Evolutionary conservation across 2,329 filamentous ascomycete species (phyloP), one percentile per base, ranked within the genome.

Genomic region (Eutypa lata): DNA sequence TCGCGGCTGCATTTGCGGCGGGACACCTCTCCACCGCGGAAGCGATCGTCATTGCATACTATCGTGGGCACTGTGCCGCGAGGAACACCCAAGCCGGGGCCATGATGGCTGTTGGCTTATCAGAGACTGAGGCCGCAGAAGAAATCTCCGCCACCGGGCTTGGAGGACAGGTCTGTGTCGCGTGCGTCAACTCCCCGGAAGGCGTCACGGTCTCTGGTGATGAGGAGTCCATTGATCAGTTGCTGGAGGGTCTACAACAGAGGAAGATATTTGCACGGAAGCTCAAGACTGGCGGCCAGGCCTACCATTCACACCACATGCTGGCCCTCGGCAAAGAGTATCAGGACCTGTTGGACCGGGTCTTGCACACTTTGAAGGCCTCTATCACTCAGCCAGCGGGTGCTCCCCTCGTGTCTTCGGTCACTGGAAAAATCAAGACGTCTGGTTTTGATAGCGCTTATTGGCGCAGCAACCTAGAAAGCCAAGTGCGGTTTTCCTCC

Each of bases 231-330:
- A 16, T 43, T 11, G 40, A 3, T 7, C 2, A 7, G 8, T 18
- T 43, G 4, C 8, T 22, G 2, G 19, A 3, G 8, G 19, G 16
- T 2, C 19, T 24, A 43, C 19, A 43, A 19, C 8, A 3, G 4
- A 3, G 11, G 16, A 2, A 14, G 2, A 16, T 22, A 6, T 43
- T 43, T 24, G 40, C 18, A 3, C 5, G 40, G 3, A 43, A 24
- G 13, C 40, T 48, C 11, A 21, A 46, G 22, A 51, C 49, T 4
- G 49, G 49, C 6, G 44, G 44, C 2, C 42, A 47, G 5, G 49
- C 42, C 10, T 51, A 51, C 18, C 49, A 51, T 33, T 51, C 49
- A 14, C 49, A 51, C 16, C 43, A 47, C 31, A 51, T 51, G 49
- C n/a, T 22, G 3, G 24, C 22, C 6, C 6, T 31, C 26, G 10